A percentile compares a stretch with the other conserved stretches of the same genome.
These are phyloP conservation scores for Hydnomerulius pinastri DNA, from an alignment of 768 basidiomycete species.

Conservation along the genomic window DNA sequence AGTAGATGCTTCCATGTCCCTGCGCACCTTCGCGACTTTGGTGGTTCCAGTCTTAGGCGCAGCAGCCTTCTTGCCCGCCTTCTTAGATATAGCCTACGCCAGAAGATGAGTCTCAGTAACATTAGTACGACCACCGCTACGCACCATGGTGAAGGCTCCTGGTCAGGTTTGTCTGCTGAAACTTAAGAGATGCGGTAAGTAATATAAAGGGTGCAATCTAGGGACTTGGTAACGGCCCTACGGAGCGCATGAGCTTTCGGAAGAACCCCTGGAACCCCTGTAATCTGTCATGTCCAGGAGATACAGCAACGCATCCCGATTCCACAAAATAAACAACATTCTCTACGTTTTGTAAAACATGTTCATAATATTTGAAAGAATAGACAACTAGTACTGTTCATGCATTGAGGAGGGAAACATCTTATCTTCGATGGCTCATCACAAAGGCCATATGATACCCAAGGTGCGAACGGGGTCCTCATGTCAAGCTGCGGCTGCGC, in stretches of 20 bases:
- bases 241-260: no score
- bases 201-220: not conserved
- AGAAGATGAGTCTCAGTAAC: constrained; percentile 4
- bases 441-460: no score
- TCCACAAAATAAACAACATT: no score
- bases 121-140: not conserved
- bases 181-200: not conserved
- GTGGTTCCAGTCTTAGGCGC: constrained; percentile 56
- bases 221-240: no score
- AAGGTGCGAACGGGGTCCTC: constrained; percentile 23
- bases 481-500: constrained; percentile 16
- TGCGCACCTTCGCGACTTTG: constrained; percentile 76
- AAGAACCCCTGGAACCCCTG: constrained; percentile 7
- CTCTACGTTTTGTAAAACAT: no score
- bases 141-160: constrained; percentile 23
- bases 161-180: not conserved
- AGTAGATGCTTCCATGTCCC: not conserved
- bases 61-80: constrained; percentile 83
- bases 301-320: no score
- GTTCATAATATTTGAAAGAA: no score
- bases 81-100: constrained; percentile 80
- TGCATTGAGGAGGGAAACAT: no score
- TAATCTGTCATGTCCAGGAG: no score
- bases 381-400: no score
- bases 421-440: no score